phyloP scores from a whole-genome alignment of 768 basidiomycete genomes.

The Cystobasidium tubakii region DNA sequence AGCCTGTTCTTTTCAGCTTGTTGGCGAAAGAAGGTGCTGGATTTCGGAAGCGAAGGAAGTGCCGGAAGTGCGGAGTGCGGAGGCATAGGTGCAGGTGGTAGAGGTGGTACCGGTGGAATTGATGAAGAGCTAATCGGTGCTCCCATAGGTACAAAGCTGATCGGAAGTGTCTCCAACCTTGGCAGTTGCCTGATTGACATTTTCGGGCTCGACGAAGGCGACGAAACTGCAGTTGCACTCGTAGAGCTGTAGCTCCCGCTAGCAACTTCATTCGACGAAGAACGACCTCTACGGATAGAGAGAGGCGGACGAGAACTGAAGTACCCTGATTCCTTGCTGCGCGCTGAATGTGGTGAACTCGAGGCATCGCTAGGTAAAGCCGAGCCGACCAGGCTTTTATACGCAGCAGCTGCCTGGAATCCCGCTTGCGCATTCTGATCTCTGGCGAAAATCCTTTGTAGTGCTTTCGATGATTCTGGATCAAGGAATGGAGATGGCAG shows the following conservation, averaged over 20 bases:
- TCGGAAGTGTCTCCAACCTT: not conserved
- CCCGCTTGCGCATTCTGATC: conserved; percentile 30
- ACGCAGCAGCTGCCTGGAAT: conserved; percentile 25
- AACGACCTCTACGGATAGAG: not conserved
- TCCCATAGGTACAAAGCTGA: not conserved
- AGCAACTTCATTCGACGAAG: conserved; percentile 1
- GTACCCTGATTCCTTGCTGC: conserved; percentile 4
- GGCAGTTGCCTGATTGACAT: not conserved
- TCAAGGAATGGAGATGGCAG: conserved; percentile 8
- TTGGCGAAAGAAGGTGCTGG: conserved; percentile 13
- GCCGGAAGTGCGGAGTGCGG: not conserved
- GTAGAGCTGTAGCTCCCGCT: conserved; percentile 1
- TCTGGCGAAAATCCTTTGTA: conserved; percentile 21
- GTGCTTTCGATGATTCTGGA: conserved; percentile 15
- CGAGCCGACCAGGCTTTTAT: conserved; percentile 6
- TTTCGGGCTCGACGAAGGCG: not conserved
- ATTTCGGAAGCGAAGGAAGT: not conserved
- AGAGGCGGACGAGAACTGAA: not conserved
- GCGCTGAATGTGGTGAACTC: not conserved
- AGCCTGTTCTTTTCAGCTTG: conserved; percentile 1
- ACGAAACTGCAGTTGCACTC: not conserved
- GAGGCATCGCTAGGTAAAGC: not conserved
- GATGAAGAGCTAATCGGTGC: not conserved
- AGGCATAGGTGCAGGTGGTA: not conserved
- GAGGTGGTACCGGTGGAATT: not conserved